Evolutionary conservation across 345 rosid species (phyloP).

Genomic region (Dimocarpus longan): DNA sequence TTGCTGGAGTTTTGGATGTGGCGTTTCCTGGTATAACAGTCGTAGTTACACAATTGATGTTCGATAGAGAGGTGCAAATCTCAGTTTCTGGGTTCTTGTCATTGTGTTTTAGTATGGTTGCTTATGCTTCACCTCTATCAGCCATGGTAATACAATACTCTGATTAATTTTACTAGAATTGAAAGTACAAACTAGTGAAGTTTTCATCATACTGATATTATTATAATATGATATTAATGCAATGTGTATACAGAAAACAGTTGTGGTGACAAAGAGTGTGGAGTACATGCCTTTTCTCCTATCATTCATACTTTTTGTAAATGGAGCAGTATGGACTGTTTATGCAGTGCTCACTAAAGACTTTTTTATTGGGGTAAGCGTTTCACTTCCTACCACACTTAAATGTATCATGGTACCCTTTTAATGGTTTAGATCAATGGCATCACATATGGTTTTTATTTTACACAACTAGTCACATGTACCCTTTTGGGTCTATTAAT

Average conservation of each 20-base stretch:
- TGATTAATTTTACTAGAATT: neutral
- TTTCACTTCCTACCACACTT: too few species aligned
- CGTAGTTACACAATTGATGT: conserved; percentile 38
- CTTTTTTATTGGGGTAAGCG: conserved; percentile 54
- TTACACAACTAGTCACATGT: too few species aligned
- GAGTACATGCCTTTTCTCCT: conserved; percentile 62
- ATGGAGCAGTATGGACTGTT: conserved; percentile 54
- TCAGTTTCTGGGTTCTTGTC: conserved; percentile 57
- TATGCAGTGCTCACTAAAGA: conserved; percentile 51
- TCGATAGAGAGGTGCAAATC: conserved; percentile 47
- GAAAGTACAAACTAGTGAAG: neutral
- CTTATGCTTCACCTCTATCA: conserved; percentile 77
- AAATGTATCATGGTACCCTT: too few species aligned
- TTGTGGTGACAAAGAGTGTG: conserved; percentile 54
- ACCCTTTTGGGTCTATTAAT: too few species aligned
- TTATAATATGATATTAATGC: neutral
- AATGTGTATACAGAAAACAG: conserved; percentile 46
- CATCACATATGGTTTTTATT: too few species aligned
- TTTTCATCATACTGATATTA: too few species aligned
- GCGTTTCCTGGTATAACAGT: conserved; percentile 52
- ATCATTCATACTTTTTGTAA: conserved; percentile 47
- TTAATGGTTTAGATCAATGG: too few species aligned
- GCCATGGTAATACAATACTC: conserved; percentile 57
- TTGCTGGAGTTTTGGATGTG: conserved; percentile 51
- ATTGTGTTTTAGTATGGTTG: conserved; percentile 55